These are phyloP conservation scores for Dryas drummondii DNA, from an alignment of 306 rosid genomes.

Conservation along the genomic window DNA sequence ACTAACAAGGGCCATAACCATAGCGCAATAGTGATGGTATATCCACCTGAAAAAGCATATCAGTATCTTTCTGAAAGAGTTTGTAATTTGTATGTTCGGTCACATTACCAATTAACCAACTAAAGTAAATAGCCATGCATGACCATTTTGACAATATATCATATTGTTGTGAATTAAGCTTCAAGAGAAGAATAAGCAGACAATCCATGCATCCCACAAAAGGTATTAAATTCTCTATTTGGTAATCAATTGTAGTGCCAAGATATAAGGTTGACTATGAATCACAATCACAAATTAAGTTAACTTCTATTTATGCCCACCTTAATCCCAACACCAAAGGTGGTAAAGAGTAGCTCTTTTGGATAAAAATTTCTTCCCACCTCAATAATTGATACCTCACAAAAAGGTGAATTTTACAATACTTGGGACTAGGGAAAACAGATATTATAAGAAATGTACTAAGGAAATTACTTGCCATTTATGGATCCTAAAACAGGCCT, in stretches of 20 bases:
- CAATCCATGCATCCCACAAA: not conserved
- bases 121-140: not conserved
- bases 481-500: not conserved
- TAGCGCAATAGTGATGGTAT: constrained; percentile 96
- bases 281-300: not conserved
- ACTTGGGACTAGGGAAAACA: not conserved
- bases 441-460: not conserved
- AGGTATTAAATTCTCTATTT: not conserved
- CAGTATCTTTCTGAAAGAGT: not conserved
- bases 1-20: constrained; percentile 96
- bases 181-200: not conserved
- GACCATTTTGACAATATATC: not conserved
- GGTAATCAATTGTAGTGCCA: not conserved
- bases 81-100: not conserved
- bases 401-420: not conserved
- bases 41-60: constrained; percentile 77
- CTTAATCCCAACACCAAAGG: not conserved
- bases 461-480: not conserved
- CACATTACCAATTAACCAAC: not conserved
- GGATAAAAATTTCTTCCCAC: no score
- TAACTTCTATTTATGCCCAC: not conserved
- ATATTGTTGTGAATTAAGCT: not conserved
- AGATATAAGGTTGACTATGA: not conserved
- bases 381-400: not conserved
- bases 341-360: not conserved